Conservation (phyloP, 2,329 filamentous ascomycete species). For the Westerdykella aurantiaca region DNA sequence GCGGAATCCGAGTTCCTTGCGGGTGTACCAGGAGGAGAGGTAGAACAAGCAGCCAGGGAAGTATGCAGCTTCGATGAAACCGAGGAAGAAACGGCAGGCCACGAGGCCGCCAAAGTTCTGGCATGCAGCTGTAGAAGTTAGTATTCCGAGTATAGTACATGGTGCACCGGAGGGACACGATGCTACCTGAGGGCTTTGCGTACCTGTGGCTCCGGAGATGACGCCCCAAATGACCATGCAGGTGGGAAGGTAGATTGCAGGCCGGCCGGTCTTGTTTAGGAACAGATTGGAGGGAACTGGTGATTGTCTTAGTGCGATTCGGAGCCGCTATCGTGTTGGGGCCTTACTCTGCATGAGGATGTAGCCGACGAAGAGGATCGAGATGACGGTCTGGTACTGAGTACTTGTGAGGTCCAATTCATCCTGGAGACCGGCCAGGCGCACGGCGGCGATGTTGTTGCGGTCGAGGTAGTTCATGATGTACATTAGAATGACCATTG, state of each 20-base stretch:
- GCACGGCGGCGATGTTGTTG: conserved; percentile 63
- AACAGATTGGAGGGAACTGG: conserved; percentile 44
- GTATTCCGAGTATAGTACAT: too few relatives aligned
- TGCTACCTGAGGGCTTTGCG: neutral
- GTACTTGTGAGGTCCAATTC: conserved; percentile 53
- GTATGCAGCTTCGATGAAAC: conserved; percentile 50
- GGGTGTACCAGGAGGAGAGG: conserved; percentile 62
- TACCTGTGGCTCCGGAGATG: conserved; percentile 28
- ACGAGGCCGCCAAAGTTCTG: conserved; percentile 44
- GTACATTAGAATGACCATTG: conserved; percentile 67
- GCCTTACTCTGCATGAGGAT: conserved; percentile 39
- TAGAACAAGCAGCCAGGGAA: conserved; percentile 58
- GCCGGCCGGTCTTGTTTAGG: conserved; percentile 38
- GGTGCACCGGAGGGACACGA: too few relatives aligned
- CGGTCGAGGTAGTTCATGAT: conserved; percentile 69
- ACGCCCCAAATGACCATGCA: conserved; percentile 42
- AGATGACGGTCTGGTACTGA: conserved; percentile 51
- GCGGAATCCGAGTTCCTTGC: conserved; percentile 60
- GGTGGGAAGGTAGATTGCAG: conserved; percentile 36
- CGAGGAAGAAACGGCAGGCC: conserved; percentile 48
- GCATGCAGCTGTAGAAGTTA: conserved; percentile 28
- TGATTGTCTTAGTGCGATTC: neutral
- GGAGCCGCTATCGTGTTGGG: conserved; percentile 5
- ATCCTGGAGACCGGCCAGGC: conserved; percentile 55
- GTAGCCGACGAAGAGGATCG: conserved; percentile 58